phyloP scores from a whole-genome alignment of 2,329 filamentous ascomycete genomes.

The Chaetomium sp. region DNA sequence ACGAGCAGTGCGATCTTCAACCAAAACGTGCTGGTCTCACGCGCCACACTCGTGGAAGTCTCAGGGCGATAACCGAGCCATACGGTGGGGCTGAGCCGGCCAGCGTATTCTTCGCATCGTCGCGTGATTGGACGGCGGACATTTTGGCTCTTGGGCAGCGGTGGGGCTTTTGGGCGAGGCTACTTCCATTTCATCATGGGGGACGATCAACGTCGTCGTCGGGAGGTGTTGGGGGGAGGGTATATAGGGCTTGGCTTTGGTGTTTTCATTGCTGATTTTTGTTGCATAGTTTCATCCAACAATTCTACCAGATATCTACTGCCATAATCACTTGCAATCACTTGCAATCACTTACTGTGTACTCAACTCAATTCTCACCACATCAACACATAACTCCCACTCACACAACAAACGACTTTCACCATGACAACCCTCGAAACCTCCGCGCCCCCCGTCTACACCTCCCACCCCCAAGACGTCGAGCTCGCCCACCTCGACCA shows the following conservation, averaged over 20 bases:
- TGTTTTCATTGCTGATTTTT: no score
- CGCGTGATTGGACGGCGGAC: slow-evolving; percentile 5
- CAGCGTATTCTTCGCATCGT: slow-evolving; percentile 13
- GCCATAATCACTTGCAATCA: no score
- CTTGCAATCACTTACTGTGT: no score
- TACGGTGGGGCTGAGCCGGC: background rate
- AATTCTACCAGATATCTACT: no score
- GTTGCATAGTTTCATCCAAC: no score
- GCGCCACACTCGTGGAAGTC: no score
- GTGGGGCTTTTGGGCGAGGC: no score
- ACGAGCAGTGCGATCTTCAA: no score
- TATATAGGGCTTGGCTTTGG: no score
- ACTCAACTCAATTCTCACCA: background rate
- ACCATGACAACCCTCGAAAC: slow-evolving; percentile 2
- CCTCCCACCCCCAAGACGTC: background rate
- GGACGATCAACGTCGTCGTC: no score
- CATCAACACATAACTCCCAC: background rate
- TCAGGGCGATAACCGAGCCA: background rate
- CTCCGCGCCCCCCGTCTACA: slow-evolving; percentile 3
- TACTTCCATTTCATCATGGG: background rate
- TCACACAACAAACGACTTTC: background rate
- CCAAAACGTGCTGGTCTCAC: no score
- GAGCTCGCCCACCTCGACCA: slow-evolving; percentile 17
- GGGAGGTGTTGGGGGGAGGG: no score
- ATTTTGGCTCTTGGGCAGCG: background rate